Evolutionary conservation across 176 grass and related monocot genomes (phyloP).

Genomic region (Typha latifolia): DNA sequence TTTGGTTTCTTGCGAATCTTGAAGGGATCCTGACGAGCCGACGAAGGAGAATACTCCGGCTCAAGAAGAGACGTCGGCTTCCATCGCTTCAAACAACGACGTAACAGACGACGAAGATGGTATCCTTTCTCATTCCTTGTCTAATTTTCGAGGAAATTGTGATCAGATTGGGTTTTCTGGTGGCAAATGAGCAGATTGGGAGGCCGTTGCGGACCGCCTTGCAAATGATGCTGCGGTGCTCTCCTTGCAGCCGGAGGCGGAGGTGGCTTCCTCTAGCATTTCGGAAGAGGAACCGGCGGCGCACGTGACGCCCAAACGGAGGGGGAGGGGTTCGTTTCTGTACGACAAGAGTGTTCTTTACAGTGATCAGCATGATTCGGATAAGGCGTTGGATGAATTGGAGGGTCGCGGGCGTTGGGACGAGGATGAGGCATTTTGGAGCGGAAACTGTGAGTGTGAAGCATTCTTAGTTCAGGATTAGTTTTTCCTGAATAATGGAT

Average conservation of each 20-base stretch:
- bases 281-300: constrained; percentile 25
- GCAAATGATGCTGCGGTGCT: constrained; percentile 23
- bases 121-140: constrained; percentile 13
- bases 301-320: constrained; percentile 52
- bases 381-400: constrained; percentile 25
- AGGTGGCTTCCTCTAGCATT: constrained; percentile 21
- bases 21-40: constrained; percentile 22
- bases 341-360: constrained; percentile 74
- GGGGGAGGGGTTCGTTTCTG: constrained; percentile 79
- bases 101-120: constrained; percentile 46
- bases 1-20: constrained; percentile 14
- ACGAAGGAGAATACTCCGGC: constrained; percentile 16
- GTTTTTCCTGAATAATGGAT: not conserved
- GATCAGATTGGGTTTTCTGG: constrained; percentile 10
- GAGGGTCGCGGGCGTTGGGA: constrained; percentile 12
- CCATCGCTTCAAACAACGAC: constrained; percentile 9
- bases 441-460: not conserved
- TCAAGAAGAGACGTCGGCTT: constrained; percentile 20
- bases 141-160: not conserved
- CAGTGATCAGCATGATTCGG: constrained; percentile 50
- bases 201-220: constrained; percentile 52
- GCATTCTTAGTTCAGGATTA: not conserved
- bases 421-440: constrained; percentile 2
- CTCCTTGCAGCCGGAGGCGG: constrained; percentile 25
- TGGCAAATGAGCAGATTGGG: constrained; percentile 60